These are phyloP conservation scores for Metarhizium sp. DNA, from an alignment of 2,329 filamentous ascomycete species.

Conservation along the genomic window DNA sequence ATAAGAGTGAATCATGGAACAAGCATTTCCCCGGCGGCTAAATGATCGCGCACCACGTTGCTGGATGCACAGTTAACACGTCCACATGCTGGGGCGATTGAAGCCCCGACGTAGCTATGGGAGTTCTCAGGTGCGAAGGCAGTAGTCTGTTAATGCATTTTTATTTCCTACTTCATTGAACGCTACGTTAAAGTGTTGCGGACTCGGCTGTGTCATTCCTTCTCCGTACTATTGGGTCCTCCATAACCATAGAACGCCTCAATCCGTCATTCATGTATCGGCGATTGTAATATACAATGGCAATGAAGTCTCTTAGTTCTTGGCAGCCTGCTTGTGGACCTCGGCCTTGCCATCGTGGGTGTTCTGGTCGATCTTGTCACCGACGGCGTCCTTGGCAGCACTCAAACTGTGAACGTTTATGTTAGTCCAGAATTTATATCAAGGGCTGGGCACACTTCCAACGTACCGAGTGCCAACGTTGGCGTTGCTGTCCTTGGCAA, in stretches of 20 bases:
- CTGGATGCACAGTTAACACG: no score
- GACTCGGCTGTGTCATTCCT: background rate
- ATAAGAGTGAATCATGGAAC: no score
- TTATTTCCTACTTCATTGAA: background rate
- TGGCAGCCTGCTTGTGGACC: constrained; percentile 29
- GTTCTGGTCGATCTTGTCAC: constrained; percentile 37
- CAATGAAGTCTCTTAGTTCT: constrained; percentile 15
- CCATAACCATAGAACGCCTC: background rate
- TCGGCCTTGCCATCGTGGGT: constrained; percentile 31
- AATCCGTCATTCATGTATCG: background rate
- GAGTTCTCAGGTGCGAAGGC: no score
- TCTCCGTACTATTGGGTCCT: background rate
- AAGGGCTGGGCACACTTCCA: background rate
- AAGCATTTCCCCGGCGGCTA: no score
- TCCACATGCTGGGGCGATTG: no score
- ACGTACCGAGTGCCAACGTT: constrained; percentile 43
- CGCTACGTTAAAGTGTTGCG: background rate
- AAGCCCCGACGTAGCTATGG: no score
- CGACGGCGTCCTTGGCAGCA: constrained; percentile 39
- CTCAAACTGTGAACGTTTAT: constrained; percentile 21
- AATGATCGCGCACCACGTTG: no score
- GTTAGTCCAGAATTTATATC: background rate
- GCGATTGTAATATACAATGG: background rate
- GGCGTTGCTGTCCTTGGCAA: constrained; percentile 54
- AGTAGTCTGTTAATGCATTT: no score